Evolutionary conservation across 306 rosid genomes (phyloP).

Genomic region (Urtica urens): DNA sequence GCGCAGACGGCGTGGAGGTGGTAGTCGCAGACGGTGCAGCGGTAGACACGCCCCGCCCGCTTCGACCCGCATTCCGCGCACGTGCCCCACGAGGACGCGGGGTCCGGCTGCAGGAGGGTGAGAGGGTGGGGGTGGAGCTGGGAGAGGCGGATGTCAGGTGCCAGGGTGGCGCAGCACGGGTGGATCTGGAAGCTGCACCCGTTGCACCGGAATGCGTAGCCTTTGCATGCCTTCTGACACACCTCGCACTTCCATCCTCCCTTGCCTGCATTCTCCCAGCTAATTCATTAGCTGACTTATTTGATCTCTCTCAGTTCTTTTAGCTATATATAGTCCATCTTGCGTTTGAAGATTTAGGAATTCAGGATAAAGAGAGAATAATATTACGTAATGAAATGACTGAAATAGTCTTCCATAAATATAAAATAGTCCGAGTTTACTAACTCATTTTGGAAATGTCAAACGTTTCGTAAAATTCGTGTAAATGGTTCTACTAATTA

Average conservation of each 20-base stretch:
- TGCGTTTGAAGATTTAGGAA: too few species aligned
- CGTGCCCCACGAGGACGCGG: not conserved
- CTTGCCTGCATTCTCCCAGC: too few species aligned
- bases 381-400: too few species aligned
- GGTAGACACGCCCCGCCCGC: constrained; percentile 58
- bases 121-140: constrained; percentile 47
- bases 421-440: too few species aligned
- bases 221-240: constrained; percentile 56
- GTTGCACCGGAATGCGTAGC: constrained; percentile 50
- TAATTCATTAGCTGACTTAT: too few species aligned
- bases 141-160: constrained; percentile 28
- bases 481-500: too few species aligned
- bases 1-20: constrained; percentile 68
- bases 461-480: too few species aligned
- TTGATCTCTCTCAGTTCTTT: too few species aligned
- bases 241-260: constrained; percentile 72
- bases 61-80: constrained; percentile 62
- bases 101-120: constrained; percentile 22
- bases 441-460: too few species aligned
- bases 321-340: too few species aligned
- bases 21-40: constrained; percentile 55
- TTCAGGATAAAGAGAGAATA: too few species aligned
- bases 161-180: constrained; percentile 75
- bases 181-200: constrained; percentile 75
- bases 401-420: too few species aligned